These are phyloP conservation scores for Lenwebbia sp. DNA, from an alignment of 345 rosid species.

Conservation along the genomic window DNA sequence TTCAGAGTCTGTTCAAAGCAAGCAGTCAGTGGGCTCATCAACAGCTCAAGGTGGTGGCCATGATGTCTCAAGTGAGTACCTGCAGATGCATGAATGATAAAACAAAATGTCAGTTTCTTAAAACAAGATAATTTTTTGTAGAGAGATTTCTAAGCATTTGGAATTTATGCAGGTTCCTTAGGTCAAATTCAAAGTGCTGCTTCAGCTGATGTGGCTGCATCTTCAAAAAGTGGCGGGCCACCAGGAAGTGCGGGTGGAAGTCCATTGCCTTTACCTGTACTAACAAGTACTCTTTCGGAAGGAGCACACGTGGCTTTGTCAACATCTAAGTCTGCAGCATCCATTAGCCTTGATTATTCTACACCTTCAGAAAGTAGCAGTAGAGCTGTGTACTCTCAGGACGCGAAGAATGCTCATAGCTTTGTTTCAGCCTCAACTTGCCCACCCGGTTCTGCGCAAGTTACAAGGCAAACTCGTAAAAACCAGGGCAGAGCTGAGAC, in stretches of 20 bases:
- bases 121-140: neutral
- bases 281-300: neutral
- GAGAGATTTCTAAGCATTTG: neutral
- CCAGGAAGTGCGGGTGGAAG: neutral
- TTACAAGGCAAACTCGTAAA: slow-evolving; percentile 21
- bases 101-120: neutral
- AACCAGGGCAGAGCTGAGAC: slow-evolving; percentile 19
- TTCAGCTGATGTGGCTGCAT: neutral
- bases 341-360: neutral
- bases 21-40: neutral
- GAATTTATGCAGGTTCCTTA: neutral
- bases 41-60: neutral
- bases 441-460: slow-evolving; percentile 7
- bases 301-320: neutral
- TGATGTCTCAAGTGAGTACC: neutral
- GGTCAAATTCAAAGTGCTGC: neutral
- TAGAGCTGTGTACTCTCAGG: neutral
- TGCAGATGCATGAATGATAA: neutral
- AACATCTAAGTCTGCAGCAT: neutral
- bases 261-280: neutral
- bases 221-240: neutral
- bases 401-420: neutral
- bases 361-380: slow-evolving; percentile 1
- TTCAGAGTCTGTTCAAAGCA: neutral
- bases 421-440: neutral